Base-by-base conservation (phyloP, 2,329 filamentous ascomycete genomes). In the Colletotrichum sp. region DNA sequence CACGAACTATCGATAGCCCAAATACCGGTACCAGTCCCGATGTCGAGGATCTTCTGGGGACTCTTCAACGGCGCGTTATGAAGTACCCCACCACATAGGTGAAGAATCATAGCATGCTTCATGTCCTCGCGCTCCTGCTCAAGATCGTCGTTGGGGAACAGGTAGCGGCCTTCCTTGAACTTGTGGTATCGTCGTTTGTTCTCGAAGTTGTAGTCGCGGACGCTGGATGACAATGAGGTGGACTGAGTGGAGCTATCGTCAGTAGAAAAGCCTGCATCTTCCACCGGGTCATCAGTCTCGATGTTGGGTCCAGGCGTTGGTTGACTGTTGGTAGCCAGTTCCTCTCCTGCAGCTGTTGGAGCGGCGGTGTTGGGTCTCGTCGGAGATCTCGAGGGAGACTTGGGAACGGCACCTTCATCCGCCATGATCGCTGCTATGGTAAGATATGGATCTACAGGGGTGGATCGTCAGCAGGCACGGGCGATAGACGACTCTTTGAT, bases 1-100 rank as follows among this genome's bases (percentile, higher is more conserved):
- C 24, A 83, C 84, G 30, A 79, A 89, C 87, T 83, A 77, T 89
- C 87, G 67, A 91, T 87, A 2, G 90, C 90, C 91, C 91, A 92
- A 57, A 90, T 86, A 28, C 87, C 88, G 32, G 86, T 88, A 2
- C 88, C 88, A 10, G 71, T 77, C 6, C 75, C 66, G 2, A 77
- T 10, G 4, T 77, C 71, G 0, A 75, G n/a, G 7, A 74, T 44
- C 5, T 34, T 64, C 5, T 67, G 65, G 2, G 75, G 71, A 15
- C 34, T 70, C 3, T 71, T 5, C 1, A 74, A 3, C 4, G 67
- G 71, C 3, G 39, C 67, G 4, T 16, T 18, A 8, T 74, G 71
- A 3, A 71, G 15, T 13, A 3, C 1, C 4, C 71, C 67, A 2
- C 7, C 67, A 7, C 57, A 65, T 1, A 74, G 10, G 5, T 32